Conservation (phyloP, 139 green algal genomes). For the Pseudopediastrum boryanum region DNA sequence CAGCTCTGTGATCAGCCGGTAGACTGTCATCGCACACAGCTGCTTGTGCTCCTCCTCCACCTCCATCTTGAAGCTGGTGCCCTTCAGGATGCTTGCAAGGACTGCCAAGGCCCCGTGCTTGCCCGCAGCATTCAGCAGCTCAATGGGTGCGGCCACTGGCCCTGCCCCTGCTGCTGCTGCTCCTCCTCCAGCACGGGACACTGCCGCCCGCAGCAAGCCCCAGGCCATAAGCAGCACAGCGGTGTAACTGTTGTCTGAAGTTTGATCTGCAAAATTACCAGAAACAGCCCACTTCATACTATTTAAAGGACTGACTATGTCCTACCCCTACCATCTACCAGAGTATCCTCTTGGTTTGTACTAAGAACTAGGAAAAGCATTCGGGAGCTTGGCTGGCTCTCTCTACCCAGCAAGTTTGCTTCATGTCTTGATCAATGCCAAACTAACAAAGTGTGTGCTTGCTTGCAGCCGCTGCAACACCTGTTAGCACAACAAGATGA, state of each 20-base stretch:
- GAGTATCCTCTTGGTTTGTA: no score
- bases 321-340: no score
- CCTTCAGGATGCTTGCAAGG: constrained; percentile 38
- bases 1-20: constrained; percentile 61
- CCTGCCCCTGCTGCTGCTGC: constrained; percentile 2
- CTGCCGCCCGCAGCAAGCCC: not conserved
- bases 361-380: no score
- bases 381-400: no score
- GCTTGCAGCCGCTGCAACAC: no score
- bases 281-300: no score
- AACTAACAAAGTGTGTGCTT: no score
- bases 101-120: not conserved
- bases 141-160: not conserved
- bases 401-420: no score
- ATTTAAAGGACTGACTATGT: no score
- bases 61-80: constrained; percentile 2
- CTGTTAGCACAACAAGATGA: no score
- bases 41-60: constrained; percentile 28
- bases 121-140: constrained; percentile 20
- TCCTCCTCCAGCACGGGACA: not conserved
- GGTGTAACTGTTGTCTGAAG: not conserved
- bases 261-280: not conserved
- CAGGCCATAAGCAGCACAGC: not conserved
- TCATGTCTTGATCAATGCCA: no score
- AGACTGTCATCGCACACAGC: constrained; percentile 47